Base-by-base conservation (phyloP, 805 yeast species). In the Lipomyces chichibuensis region DNA sequence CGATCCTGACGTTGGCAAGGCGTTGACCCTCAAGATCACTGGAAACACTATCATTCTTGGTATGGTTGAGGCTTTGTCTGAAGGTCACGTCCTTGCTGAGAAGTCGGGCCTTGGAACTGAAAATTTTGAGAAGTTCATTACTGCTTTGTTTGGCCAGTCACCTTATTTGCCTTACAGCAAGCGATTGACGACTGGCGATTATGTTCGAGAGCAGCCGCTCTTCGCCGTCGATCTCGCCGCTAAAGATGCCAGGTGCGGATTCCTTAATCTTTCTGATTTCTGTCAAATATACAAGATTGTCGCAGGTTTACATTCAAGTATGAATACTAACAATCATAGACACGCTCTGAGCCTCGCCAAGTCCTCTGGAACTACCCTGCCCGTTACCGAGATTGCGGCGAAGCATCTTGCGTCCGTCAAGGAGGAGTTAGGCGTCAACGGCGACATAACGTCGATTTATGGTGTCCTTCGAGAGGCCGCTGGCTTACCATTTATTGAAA, bases 31-130 rank as follows among this genome's bases (percentile, higher is more conserved):
- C 67, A 75, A 75, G 65, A 62, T 75, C 60, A 70, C 74, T 11
- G 77, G 76, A 35, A 75, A 75, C 70, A 60, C 74, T 14, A 65
- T 75, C 58, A 69, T 75, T 49, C 70, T 74, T 27, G 75, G 73
- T 27, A 59, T 75, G 69, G 75, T 74, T 62, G 76, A 75, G 61
- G 56, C 74, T 1, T 61, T 72, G n/a, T 69, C 68, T 5, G 75
- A 74, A 59, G 73, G 65, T 4, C 72, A 64, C 37, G 73, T 68
- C 11, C 62, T 75, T 20, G 75, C 75, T 7, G 77, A 75, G 67
- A 71, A 66, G 63, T 49, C 69, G 39, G 77, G 76, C 0, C 52
- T 75, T 11, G 73, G 71, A 3, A 62, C 72, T 13, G 72, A 63
- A 23, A 60, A 63, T 54, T 67, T 68, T 32, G 71, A 64, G 32